Conservation (phyloP, 2,329 filamentous ascomycete genomes). For the Fusarium verrucosum region DNA sequence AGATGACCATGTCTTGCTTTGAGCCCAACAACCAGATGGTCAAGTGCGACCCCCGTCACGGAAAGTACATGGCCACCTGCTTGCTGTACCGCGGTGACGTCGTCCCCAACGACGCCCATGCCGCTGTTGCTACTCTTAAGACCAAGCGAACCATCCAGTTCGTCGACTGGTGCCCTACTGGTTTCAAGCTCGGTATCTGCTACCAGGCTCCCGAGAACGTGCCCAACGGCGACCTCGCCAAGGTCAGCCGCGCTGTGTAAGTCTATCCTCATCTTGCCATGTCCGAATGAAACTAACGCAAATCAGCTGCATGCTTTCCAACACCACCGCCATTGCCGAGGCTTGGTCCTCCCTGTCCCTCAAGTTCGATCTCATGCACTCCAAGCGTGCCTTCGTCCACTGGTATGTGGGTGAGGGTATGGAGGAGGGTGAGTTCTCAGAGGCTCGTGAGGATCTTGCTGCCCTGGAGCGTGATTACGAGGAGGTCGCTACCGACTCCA, state of each 20-base stretch:
- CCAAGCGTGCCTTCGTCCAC: constrained; percentile 99
- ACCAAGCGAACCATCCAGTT: constrained; percentile 99
- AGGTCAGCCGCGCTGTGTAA: constrained; percentile 98
- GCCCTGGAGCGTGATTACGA: constrained; percentile 98
- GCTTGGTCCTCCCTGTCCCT: constrained; percentile 95
- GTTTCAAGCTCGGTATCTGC: constrained; percentile 99
- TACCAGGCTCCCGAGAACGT: constrained; percentile 97
- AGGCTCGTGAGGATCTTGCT: constrained; percentile 97
- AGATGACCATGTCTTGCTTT: constrained; percentile 99
- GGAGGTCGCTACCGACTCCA: constrained; percentile 94
- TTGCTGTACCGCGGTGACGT: constrained; percentile 98
- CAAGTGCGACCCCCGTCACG: constrained; percentile 97
- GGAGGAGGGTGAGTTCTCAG: constrained; percentile 99
- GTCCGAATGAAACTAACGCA: neutral
- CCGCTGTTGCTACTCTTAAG: constrained; percentile 94
- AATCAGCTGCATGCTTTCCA: constrained; percentile 91
- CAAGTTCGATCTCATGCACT: constrained; percentile 99
- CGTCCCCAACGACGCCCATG: constrained; percentile 94
- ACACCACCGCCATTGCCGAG: constrained; percentile 98
- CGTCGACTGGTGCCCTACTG: constrained; percentile 99
- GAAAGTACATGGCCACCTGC: constrained; percentile 99
- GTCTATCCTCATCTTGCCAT: constrained; percentile 51
- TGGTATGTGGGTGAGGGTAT: constrained; percentile 99
- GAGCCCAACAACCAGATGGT: constrained; percentile 99
- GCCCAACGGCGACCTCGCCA: constrained; percentile 95